Conservation (phyloP, 129 eudicot genomes). For the Oenanthe sinensis region DNA sequence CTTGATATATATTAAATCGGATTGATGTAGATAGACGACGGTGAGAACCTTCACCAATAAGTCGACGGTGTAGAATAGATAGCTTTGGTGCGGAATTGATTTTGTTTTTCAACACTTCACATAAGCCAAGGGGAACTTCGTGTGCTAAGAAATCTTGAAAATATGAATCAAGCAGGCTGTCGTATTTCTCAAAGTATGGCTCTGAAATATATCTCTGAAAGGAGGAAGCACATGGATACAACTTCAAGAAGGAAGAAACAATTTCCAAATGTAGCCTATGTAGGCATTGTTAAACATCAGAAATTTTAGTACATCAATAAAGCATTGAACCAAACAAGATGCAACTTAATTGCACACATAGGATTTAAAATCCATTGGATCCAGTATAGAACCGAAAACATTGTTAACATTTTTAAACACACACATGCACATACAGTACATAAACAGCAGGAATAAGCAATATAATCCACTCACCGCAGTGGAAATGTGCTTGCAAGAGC, state of each 20-base stretch:
- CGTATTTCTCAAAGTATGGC: constrained; percentile 47
- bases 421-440: not conserved
- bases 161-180: constrained; percentile 30
- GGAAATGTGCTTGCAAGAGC: constrained; percentile 15
- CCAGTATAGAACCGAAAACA: not conserved
- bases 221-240: not conserved
- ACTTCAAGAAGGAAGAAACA: not conserved
- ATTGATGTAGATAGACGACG: constrained; percentile 52
- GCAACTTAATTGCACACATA: not conserved
- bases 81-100: constrained; percentile 21
- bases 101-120: constrained; percentile 19
- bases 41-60: constrained; percentile 87
- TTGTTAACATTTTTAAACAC: not conserved
- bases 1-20: constrained; percentile 26
- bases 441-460: constrained; percentile 1
- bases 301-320: not conserved
- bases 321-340: not conserved
- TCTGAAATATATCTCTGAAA: constrained; percentile 41
- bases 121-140: constrained; percentile 24
- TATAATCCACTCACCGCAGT: constrained; percentile 18
- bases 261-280: not conserved
- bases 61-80: constrained; percentile 26
- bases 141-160: constrained; percentile 34
- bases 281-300: not conserved
- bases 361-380: not conserved